Percentiles rank a stretch among this genome's conserved stretches.
phyloP scores from a whole-genome alignment of 2,329 filamentous ascomycete species.

The Aspergillus floridensis region DNA sequence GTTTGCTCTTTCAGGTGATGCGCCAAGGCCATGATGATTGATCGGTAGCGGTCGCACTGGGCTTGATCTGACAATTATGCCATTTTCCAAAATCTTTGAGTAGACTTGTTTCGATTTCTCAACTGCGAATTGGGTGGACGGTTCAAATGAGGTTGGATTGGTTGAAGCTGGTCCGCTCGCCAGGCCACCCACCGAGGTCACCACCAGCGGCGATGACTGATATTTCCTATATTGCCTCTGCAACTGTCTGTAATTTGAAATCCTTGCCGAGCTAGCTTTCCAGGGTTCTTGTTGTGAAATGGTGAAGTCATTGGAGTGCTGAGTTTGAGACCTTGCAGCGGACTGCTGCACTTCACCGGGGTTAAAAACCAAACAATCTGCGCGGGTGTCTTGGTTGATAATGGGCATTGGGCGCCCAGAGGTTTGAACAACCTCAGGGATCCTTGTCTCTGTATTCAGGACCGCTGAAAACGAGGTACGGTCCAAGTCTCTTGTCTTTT shows the following conservation, averaged over 20 bases:
- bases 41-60: neutral
- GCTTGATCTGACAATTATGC: neutral
- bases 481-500: slow-evolving; percentile 22
- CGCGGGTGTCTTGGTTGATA: neutral
- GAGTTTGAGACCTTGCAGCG: neutral
- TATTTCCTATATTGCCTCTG: slow-evolving; percentile 23
- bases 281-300: neutral
- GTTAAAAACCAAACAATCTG: neutral
- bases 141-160: neutral
- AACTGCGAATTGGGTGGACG: neutral
- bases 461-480: slow-evolving; percentile 25
- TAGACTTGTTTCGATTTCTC: neutral
- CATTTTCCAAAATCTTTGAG: neutral
- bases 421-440: neutral
- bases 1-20: neutral
- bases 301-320: neutral
- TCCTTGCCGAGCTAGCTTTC: neutral
- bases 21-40: neutral
- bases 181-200: slow-evolving; percentile 20
- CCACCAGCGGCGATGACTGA: slow-evolving; percentile 34
- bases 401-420: neutral
- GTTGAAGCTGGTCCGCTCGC: slow-evolving; percentile 5
- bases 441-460: slow-evolving; percentile 23
- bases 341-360: neutral
- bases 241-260: slow-evolving; percentile 7